Base-by-base conservation (phyloP, 352 stramenopile species). In the Phytophthora pluvialis region DNA sequence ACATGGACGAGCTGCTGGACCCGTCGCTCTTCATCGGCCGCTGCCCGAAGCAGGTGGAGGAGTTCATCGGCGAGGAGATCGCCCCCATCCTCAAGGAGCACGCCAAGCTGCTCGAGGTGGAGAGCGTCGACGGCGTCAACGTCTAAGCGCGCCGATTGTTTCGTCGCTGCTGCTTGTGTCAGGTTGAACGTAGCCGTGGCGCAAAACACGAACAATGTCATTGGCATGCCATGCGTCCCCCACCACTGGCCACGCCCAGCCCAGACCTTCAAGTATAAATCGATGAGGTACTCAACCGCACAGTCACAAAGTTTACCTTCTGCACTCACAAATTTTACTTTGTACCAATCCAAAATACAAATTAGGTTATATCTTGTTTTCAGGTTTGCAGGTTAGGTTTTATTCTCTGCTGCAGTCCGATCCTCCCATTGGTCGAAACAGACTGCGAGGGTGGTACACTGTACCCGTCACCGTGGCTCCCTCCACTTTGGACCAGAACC, bases 11-110 rank as follows among this genome's bases (percentile, higher is more conserved):
- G 29, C 80, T 99, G 55, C 77, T 99, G 35, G 96, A 99, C 86
- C 97, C 98, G 32, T 94, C 84, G 64, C 86, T 98, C 36, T 99
- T 99, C 82, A 92, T 99, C 62, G 97, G 98, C n/a, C 90, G 98
- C 47, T 97, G 94, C 50, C 92, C 96, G 33, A 89, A 99, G 77
- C 88, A 97, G 69, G 90, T 97, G 15, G 91, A 98, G 61, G 97
- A 99, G 70, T 99, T 99, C 70, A 83, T 99, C 53, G 57, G 62
- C 13, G 94, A 99, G 38, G 92, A 98, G 67, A 90, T 99, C 54
- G 68, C 95, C 63, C 98, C 97, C 21, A 89, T 99, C 44, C 81
- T 99, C 44, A 81, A 92, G 63, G 81, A 83, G 28, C 85, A 99
- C 70, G 87, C 89, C 50, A 81, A 85, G 51, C 64, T 98, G 49